A percentile compares a stretch with the other conserved stretches of the same genome.
phyloP scores from a whole-genome alignment of 1,139 yeast genomes.

The Scheffersomyces illinoinensis region DNA sequence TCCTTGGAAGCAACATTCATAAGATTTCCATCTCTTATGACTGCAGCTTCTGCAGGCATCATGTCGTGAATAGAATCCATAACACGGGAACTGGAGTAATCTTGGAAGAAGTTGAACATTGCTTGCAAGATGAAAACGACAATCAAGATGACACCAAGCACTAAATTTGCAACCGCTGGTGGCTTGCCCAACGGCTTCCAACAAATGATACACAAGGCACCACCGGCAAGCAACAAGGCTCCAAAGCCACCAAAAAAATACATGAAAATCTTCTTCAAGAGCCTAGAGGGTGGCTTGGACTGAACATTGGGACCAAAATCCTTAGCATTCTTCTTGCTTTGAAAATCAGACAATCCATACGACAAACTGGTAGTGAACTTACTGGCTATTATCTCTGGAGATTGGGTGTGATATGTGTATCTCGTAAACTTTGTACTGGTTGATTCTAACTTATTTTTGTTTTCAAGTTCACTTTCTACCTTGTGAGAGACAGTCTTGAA shows the following conservation, averaged over 20 bases:
- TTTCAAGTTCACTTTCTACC: conserved; percentile 25
- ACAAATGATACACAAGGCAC: conserved; percentile 44
- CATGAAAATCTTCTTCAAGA: conserved; percentile 30
- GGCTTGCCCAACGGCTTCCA: conserved; percentile 57
- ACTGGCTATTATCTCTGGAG: conserved; percentile 19
- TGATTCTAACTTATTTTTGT: conserved; percentile 5
- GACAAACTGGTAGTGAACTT: conserved; percentile 20
- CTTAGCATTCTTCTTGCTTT: conserved; percentile 15
- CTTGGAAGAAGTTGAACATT: conserved; percentile 49
- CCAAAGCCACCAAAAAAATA: conserved; percentile 58
- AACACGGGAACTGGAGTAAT: conserved; percentile 48
- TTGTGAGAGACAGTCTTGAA: conserved; percentile 40
- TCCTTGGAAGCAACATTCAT: conserved; percentile 18
- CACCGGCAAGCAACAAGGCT: conserved; percentile 42
- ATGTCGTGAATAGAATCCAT: conserved; percentile 50
- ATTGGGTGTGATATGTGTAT: conserved; percentile 27
- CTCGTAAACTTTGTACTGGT: conserved; percentile 18
- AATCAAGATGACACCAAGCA: conserved; percentile 45
- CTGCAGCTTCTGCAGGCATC: conserved; percentile 38
- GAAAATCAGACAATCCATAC: conserved; percentile 18
- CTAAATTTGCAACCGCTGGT: conserved; percentile 48
- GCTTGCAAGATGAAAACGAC: conserved; percentile 51
- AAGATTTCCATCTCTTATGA: conserved; percentile 23
- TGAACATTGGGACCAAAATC: conserved; percentile 39
- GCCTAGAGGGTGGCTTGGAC: conserved; percentile 36